Base-by-base conservation (phyloP, 441 rosid species). In the Metrosideros polymorpha region DNA sequence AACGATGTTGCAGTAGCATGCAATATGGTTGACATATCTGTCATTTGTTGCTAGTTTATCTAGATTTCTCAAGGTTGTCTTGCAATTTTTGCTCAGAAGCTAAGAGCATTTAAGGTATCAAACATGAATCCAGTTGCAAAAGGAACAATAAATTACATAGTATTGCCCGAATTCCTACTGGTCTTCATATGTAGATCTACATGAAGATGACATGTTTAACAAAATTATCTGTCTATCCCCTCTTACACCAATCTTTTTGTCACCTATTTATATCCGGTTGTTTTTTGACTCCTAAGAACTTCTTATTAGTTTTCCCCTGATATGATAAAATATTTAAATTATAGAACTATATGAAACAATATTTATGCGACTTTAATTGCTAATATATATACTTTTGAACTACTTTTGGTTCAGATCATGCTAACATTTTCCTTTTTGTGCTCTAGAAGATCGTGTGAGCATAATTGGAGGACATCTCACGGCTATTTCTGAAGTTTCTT, bases 401-500 rank as follows among this genome's bases (percentile, higher is more conserved):
- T 22, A 39, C 49, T 25, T 24, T 35, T 71, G 47, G 79, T 39
- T 71, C 79, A 22, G 84, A 49, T 82, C 84, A 82, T 84, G 53
- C 14, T 63, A 55, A 86, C 47, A 12, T 45, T 82, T 85, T 32
- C 42, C 49, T 89, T 82, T 76, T 45, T 86, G 82, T 87, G 85
- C 82, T 90, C 92, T 90, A 90, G 92, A 93, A 95, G 96, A 93
- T 87, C 95, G 94, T 49, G 86, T 93, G 91, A 89, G 89, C 89
- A 88, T 95, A 89, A 91, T 95, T 79, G 95, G 95, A 86, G 94
- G 94, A 82, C 98, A 97, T 90, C 75, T 96, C 86, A 90, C 86
- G 75, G 91, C 93, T 87, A 45, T 87, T 84, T 71, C 89, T 19
- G 94, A 93, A 89, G 84, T 90, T 86, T 84, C 90, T 66, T 84